Base-by-base conservation (phyloP, 768 basidiomycete genomes). In the Lepiota subincarnata region DNA sequence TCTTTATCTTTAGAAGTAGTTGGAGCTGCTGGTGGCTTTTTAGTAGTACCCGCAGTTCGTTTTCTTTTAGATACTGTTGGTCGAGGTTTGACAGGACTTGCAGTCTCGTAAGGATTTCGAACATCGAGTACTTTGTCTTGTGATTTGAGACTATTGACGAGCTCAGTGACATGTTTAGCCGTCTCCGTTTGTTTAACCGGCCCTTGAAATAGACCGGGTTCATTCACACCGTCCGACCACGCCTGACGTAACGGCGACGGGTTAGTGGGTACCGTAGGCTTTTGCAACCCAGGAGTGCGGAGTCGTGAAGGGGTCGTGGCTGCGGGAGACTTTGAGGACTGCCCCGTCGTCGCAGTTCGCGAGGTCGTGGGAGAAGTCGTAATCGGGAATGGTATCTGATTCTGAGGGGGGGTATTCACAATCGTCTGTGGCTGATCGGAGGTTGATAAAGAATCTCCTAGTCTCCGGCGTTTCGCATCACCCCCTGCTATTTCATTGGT, bases 191-290 rank as follows among this genome's bases (percentile, higher is more conserved):
- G 81, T 50, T 74, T 79, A 16, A 68, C 62, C 48, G 36, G 14
- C 14, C 44, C 52, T 40, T 53, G 43, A 28, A 45, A 38, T 16
- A 43, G 45, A 35, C 52, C 52, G 16, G 44, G 31, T 46, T 53
- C 52, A 40, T 45, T 53, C 0, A 77, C 72, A 14, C 66, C 67
- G 11, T 72, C 74, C 1, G 79, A 77, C 88, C 88, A 90, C 2
- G 86, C 75, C 59, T 91, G 84, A 4, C 89, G 79, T 40, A 92
- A 70, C 20, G 89, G 89, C 8, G 88, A 91, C 13, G 89, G 87
- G 6, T 81, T 68, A 11, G 76, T 79, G 5, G 89, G 89, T 1
- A 77, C 68, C 14, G 84, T 85, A 5, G 76, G 78, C 59, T 84
- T 85, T 43, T 64, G 48, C 24, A 72, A 35, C 11, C 69, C 72